phyloP scores from a whole-genome alignment of 2,329 filamentous ascomycete species.

The Xylaria sp. region DNA sequence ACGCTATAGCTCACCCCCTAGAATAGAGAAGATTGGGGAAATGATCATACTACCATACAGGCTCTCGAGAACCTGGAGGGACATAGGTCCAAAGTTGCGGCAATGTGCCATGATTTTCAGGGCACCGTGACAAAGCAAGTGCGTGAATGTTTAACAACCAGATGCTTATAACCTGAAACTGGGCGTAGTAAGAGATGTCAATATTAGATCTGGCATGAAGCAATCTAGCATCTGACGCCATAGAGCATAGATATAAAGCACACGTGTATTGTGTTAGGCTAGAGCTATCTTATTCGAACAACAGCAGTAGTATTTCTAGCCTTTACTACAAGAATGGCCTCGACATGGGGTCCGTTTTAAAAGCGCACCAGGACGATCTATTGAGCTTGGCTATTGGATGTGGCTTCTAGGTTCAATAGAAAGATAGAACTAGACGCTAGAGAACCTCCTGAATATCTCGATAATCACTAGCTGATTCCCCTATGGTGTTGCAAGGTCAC shows the following conservation, averaged over 20 bases:
- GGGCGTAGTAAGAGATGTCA: neutral
- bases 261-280: too few species aligned
- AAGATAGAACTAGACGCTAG: neutral
- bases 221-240: neutral
- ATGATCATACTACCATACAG: too few species aligned
- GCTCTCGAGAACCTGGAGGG: too few species aligned
- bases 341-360: too few species aligned
- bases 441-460: neutral
- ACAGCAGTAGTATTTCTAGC: too few species aligned
- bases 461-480: neutral
- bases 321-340: too few species aligned
- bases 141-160: neutral
- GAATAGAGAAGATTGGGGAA: too few species aligned
- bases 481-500: conserved; percentile 1
- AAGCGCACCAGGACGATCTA: too few species aligned
- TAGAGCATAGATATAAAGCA: neutral
- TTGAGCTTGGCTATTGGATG: too few species aligned
- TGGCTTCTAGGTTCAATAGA: neutral
- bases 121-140: neutral
- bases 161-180: neutral
- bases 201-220: neutral
- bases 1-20: too few species aligned
- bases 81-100: too few species aligned
- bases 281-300: too few species aligned
- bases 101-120: neutral